Percentiles rank a stretch among this genome's conserved stretches.
Evolutionary conservation across 164 flowering plant species (phyloP).

Genomic region (Vitis riparia): DNA sequence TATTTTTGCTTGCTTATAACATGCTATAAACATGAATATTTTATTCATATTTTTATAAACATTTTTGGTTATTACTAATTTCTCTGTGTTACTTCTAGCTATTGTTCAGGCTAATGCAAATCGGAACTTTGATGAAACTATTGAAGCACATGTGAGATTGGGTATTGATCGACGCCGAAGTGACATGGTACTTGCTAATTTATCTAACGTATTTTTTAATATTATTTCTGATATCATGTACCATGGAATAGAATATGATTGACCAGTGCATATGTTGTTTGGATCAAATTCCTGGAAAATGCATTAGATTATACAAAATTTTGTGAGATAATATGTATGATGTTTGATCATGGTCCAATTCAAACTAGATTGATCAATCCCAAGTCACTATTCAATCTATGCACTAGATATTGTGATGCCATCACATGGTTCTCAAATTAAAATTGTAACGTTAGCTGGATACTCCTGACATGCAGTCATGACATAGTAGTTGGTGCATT

Average conservation of each 20-base stretch:
- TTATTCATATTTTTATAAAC: background rate
- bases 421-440: too few relatives aligned
- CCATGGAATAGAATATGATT: background rate
- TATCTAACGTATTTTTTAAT: constrained; percentile 2
- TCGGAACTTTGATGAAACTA: constrained; percentile 70
- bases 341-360: too few relatives aligned
- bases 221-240: background rate
- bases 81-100: constrained; percentile 27
- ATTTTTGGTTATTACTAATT: constrained; percentile 17
- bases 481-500: too few relatives aligned
- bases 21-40: background rate
- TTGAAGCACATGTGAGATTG: constrained; percentile 91
- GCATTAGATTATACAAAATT: too few relatives aligned
- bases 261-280: background rate
- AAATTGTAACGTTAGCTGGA: too few relatives aligned
- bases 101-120: constrained; percentile 78
- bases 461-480: too few relatives aligned
- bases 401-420: too few relatives aligned
- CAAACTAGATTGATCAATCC: too few relatives aligned
- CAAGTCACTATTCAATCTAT: too few relatives aligned
- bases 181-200: constrained; percentile 55
- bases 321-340: too few relatives aligned
- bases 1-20: too few relatives aligned
- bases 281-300: too few relatives aligned
- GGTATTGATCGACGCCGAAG: constrained; percentile 71